phyloP scores from a whole-genome alignment of 2,329 filamentous ascomycete genomes.

The Exophiala phaeomuriformis region DNA sequence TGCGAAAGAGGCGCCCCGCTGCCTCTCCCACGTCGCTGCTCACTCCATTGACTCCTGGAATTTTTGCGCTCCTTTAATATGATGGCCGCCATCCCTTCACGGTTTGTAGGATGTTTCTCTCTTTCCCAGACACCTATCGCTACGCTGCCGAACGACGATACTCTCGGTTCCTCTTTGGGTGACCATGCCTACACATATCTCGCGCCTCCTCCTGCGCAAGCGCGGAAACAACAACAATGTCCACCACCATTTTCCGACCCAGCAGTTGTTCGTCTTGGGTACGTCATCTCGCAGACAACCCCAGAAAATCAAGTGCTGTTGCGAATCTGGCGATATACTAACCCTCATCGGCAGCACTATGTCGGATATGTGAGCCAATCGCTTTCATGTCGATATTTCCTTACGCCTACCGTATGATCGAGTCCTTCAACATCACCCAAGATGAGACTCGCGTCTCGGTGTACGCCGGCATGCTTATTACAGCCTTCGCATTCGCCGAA shows the following conservation, averaged over 20 bases:
- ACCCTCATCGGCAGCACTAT: slow-evolving; percentile 56
- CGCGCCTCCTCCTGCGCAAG: slow-evolving; percentile 11
- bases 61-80: slow-evolving; percentile 17
- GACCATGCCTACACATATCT: slow-evolving; percentile 19
- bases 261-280: slow-evolving; percentile 48
- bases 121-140: slow-evolving; percentile 18
- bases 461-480: slow-evolving; percentile 93
- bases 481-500: slow-evolving; percentile 90
- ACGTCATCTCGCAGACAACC: slow-evolving; percentile 30
- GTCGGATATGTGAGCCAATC: slow-evolving; percentile 95
- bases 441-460: slow-evolving; percentile 75
- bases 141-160: slow-evolving; percentile 7
- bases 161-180: slow-evolving; percentile 2
- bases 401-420: slow-evolving; percentile 96
- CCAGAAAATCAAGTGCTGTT: slow-evolving; percentile 16
- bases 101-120: slow-evolving; percentile 9
- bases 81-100: slow-evolving; percentile 13
- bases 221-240: slow-evolving; percentile 23
- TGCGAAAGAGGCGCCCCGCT: slow-evolving; percentile 16
- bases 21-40: slow-evolving; percentile 10
- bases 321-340: slow-evolving; percentile 13
- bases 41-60: slow-evolving; percentile 21
- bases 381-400: slow-evolving; percentile 99
- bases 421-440: slow-evolving; percentile 78
- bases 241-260: slow-evolving; percentile 47